Evolutionary conservation across 1,139 yeast species (phyloP), one percentile per base, ranked within the genome.

Genomic region (Debaryomyces coudertii): DNA sequence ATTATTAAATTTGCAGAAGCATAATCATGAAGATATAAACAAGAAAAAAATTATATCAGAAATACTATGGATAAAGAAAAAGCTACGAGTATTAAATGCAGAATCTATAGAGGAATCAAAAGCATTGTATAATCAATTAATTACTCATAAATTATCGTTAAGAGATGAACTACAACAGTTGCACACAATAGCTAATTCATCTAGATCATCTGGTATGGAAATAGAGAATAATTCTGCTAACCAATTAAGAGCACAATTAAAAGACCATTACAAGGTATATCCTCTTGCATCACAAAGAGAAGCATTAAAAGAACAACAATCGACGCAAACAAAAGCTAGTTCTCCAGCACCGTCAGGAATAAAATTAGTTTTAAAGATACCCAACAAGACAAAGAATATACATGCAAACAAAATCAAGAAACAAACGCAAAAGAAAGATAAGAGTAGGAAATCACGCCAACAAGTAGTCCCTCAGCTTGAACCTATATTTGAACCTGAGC

Each of bases 201-300:
- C 47, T 20, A 28, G 28, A 12, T 8, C 36, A 2, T 22, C 33
- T 1, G 31, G 34, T 2, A 47, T 49, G 14, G 49, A 50, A 11
- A 43, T 54, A 24, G 53, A 49, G 15, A 45, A 45, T 20, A 47
- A 51, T 6, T 37, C 52, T 5, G 54, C 53, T 12, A 65, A 65
- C 12, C 51, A 55, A 14, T 58, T 74, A 14, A 53, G 74, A 39
- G 54, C 60, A 24, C 69, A 71, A 50, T 59, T 75, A 28, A 62
- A 57, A 31, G 51, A 59, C 5, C 79, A 75, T 51, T 75, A 75
- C 49, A 53, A 54, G 11, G 57, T 61, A 29, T 51, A 69, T 42
- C 79, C 79, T 1, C 60, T 75, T 35, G 53, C 54, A 1, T 73
- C 78, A 2, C 79, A 72, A 47, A 55, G 55, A 23, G 79, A 74